Evolutionary conservation across 305 asterid species (phyloP), one percentile per base, ranked within the genome.

Genomic region (Fraxinus ornus): DNA sequence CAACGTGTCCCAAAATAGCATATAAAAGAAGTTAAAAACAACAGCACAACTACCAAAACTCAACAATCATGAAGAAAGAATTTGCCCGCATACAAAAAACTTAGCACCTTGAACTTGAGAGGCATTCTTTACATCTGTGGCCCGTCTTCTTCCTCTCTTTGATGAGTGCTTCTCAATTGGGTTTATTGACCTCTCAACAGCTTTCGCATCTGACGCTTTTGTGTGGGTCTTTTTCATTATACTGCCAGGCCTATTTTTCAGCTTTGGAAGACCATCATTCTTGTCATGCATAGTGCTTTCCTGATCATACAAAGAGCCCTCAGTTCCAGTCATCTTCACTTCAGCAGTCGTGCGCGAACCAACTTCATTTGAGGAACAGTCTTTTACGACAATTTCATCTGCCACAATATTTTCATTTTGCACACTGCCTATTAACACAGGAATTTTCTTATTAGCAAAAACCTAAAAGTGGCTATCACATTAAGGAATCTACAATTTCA

Each of bases 111-210:
- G 84, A 84, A 70, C 83, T 88, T 83, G 83, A 81, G 85, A 85
- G 52, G 83, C 88, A 33, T 68, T 47, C 72, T 77, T 87, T 82
- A 77, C 77, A 64, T 75, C 68, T 21, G 81, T 28, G 9, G 30
- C 78, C 79, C 49, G 87, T 81, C 84, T 85, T 74, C 88, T 85
- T 79, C 91, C 91, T 83, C 90, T 87, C 86, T 86, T 90, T 33
- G 52, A 78, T 55, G 89, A 64, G 33, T 33, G 85, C 83, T 39
- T 88, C 57, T 87, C 89, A 77, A 41, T 88, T 83, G 39, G 88
- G 82, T 73, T 81, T 68, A 71, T 44, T 13, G 90, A 78, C 82
- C 79, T 89, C 81, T 81, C 85, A 78, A 68, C 82, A 74, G 78
- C 85, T 79, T 84, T 68, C 72, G 84, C 88, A 72, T 78, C 86